phyloP scores from a whole-genome alignment of 2,329 filamentous ascomycete species.

The Eutypella sp. region DNA sequence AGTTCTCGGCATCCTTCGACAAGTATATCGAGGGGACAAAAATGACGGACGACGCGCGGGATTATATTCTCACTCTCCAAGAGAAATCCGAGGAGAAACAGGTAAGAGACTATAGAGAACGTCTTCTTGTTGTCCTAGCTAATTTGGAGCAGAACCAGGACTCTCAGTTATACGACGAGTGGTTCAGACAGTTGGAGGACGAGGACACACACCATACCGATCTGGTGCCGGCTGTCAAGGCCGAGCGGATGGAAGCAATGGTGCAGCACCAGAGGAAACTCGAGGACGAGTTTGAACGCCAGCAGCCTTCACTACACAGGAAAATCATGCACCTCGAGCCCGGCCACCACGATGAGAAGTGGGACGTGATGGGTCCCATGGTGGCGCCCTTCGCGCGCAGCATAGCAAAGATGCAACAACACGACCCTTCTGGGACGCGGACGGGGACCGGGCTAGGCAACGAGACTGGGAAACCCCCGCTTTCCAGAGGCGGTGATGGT shows the following conservation, averaged over 20 bases:
- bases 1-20: conserved; percentile 49
- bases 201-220: conserved; percentile 37
- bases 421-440: conserved; percentile 9
- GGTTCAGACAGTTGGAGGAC: conserved; percentile 38
- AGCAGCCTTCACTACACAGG: conserved; percentile 40
- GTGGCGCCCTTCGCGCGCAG: conserved; percentile 45
- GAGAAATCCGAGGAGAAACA: conserved; percentile 28
- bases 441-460: not conserved
- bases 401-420: conserved; percentile 39
- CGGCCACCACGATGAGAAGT: conserved; percentile 27
- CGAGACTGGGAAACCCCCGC: no score
- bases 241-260: conserved; percentile 36
- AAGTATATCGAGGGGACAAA: conserved; percentile 42
- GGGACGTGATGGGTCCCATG: conserved; percentile 41
- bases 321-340: conserved; percentile 35
- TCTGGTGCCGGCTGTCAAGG: conserved; percentile 32
- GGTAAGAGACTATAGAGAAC: conserved; percentile 18
- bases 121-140: not conserved
- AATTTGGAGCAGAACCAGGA: conserved; percentile 19
- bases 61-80: conserved; percentile 35
- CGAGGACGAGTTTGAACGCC: conserved; percentile 43
- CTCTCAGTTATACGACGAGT: conserved; percentile 38
- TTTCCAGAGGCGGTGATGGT: no score
- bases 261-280: conserved; percentile 43
- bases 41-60: conserved; percentile 36